Percentiles rank a stretch among this genome's conserved stretches.
Evolutionary conservation across 371 early-diverging fungal species (phyloP).

Genomic region (Mucor irregularis): DNA sequence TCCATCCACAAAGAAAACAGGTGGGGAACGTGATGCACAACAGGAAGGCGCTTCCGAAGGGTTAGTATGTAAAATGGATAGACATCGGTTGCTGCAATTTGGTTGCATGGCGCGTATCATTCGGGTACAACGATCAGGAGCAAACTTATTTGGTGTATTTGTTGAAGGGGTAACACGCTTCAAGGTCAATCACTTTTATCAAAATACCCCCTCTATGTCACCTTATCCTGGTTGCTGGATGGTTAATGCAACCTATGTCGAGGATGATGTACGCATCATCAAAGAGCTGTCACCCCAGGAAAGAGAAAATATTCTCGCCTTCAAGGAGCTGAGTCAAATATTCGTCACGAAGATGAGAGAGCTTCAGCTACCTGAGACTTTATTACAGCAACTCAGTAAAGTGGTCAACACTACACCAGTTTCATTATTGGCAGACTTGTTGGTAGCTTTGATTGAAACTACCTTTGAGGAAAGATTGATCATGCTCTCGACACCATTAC

Average conservation of each 20-base stretch:
- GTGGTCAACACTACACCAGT: constrained; percentile 64
- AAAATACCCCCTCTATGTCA: constrained; percentile 6
- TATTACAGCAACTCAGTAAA: constrained; percentile 62
- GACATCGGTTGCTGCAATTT: constrained; percentile 17
- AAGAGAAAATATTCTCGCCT: constrained; percentile 32
- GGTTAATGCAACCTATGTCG: constrained; percentile 25
- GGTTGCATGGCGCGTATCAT: constrained; percentile 48
- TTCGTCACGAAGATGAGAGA: constrained; percentile 61
- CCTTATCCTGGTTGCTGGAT: constrained; percentile 16
- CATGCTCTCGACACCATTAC: constrained; percentile 58
- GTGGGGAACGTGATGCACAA: not conserved
- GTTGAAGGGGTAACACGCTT: constrained; percentile 34
- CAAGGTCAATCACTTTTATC: constrained; percentile 9
- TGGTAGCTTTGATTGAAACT: constrained; percentile 71
- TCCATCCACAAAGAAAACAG: too few relatives aligned
- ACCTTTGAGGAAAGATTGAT: constrained; percentile 67
- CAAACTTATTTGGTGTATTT: constrained; percentile 29
- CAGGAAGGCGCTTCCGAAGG: not conserved
- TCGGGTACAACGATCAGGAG: constrained; percentile 35
- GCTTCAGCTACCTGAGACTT: constrained; percentile 65
- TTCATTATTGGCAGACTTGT: constrained; percentile 67
- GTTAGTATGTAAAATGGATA: constrained; percentile 8
- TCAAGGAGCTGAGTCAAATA: constrained; percentile 59
- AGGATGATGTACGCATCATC: not conserved
- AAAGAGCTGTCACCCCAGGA: constrained; percentile 25